Percentiles rank a stretch among this genome's conserved stretches.
phyloP scores from a whole-genome alignment of 2,329 filamentous ascomycete genomes.

The Penicillium sp. region DNA sequence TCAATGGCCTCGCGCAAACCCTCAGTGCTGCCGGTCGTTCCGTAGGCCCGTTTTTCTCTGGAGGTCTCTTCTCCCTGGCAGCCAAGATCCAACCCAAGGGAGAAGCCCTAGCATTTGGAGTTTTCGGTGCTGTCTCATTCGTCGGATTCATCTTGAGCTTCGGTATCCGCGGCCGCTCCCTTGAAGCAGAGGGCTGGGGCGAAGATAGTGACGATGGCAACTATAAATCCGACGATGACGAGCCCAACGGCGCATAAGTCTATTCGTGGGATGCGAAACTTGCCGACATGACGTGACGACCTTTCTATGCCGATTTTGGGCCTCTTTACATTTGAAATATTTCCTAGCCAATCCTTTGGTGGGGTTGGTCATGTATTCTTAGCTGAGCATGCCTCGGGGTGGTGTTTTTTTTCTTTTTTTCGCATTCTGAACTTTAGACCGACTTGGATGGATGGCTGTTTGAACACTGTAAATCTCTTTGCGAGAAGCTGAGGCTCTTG shows the following conservation, averaged over 20 bases:
- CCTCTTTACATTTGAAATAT: conserved; percentile 14
- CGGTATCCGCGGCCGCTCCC: conserved; percentile 62
- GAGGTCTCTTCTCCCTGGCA: conserved; percentile 76
- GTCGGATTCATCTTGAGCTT: conserved; percentile 75
- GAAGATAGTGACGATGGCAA: conserved; percentile 40
- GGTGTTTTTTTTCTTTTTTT: not conserved
- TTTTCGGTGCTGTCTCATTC: conserved; percentile 79
- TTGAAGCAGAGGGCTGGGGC: conserved; percentile 57
- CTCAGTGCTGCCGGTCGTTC: conserved; percentile 86
- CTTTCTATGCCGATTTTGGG: conserved; percentile 13
- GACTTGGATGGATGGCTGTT: conserved; percentile 2
- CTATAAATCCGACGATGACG: conserved; percentile 47
- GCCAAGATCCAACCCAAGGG: conserved; percentile 71
- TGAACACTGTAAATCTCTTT: not conserved
- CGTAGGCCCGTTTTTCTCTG: conserved; percentile 81
- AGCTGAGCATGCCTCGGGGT: conserved; percentile 2
- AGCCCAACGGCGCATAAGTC: conserved; percentile 18
- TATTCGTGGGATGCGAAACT: not conserved
- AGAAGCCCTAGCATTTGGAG: conserved; percentile 76
- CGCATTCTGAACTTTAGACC: not conserved
- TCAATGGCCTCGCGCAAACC: conserved; percentile 92
- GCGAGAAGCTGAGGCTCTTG: not conserved
- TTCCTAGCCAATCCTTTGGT: conserved; percentile 3
- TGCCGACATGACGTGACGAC: conserved; percentile 13
- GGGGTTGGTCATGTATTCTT: conserved; percentile 8